A percentile compares a stretch with the other conserved stretches of the same genome.
Conservation (phyloP, 2,329 filamentous ascomycete genomes). For the Pseudogymnoascus sp. region DNA sequence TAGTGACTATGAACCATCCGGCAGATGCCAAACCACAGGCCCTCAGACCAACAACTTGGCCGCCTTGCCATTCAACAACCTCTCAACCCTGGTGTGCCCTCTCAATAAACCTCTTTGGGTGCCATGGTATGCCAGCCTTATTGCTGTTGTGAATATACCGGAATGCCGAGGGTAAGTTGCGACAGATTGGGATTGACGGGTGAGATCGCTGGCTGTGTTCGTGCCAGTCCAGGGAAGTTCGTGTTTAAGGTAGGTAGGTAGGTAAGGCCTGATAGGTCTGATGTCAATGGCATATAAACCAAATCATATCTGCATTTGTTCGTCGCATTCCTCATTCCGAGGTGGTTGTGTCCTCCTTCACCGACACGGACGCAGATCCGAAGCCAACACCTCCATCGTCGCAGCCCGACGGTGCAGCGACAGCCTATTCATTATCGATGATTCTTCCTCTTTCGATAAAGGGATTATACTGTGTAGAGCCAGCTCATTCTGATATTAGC, state of each 20-base stretch:
- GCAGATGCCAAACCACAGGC: not conserved
- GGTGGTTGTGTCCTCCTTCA: not conserved
- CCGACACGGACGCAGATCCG: not conserved
- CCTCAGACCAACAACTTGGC: not conserved
- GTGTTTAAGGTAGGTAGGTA: not conserved
- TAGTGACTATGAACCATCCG: slow-evolving; percentile 2
- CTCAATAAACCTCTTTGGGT: not conserved
- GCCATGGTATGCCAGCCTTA: not conserved
- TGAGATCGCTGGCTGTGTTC: too few species aligned
- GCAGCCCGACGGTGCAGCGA: not conserved
- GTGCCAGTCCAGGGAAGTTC: not conserved
- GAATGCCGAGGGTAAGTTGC: not conserved
- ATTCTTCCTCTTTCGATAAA: not conserved
- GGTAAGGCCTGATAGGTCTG: not conserved
- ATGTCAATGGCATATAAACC: not conserved
- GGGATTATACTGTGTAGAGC: not conserved
- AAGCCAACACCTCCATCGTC: not conserved
- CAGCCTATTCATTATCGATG: not conserved
- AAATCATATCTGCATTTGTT: not conserved
- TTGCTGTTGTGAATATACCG: not conserved
- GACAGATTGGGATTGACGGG: not conserved
- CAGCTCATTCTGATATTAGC: not conserved
- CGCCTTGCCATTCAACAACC: not conserved
- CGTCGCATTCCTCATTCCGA: not conserved
- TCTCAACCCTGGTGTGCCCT: not conserved